Evolutionary conservation across 768 basidiomycete genomes (phyloP).

Genomic region (Xerocomellus intermedius): DNA sequence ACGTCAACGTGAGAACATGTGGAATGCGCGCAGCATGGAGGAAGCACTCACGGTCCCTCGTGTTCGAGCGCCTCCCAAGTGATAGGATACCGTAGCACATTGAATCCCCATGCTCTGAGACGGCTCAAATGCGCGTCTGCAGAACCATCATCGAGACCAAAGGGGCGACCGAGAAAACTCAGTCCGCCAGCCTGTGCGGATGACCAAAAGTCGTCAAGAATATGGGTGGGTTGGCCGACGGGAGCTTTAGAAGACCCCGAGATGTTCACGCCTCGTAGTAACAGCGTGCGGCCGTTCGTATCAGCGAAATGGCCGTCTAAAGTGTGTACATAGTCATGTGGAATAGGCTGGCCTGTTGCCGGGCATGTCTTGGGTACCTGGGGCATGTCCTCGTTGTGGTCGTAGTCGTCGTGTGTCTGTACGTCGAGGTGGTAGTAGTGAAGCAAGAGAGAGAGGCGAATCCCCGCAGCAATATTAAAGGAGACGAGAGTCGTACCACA

Average conservation of each 20-base stretch:
- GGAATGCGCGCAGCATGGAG: background rate
- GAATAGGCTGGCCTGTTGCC: conserved; percentile 12
- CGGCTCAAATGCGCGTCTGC: conserved; percentile 84
- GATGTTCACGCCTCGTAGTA: conserved; percentile 94
- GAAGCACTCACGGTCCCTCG: conserved; percentile 81
- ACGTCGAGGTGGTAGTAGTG: background rate
- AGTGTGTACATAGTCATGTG: conserved; percentile 56
- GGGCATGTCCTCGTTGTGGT: conserved; percentile 20
- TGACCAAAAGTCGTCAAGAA: conserved; percentile 80
- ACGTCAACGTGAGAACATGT: background rate
- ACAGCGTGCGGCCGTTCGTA: conserved; percentile 66
- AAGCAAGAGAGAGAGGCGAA: background rate
- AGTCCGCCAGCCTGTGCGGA: conserved; percentile 65
- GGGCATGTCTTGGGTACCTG: conserved; percentile 18
- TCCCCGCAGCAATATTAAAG: background rate
- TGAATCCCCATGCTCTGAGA: conserved; percentile 94
- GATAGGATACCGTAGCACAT: conserved; percentile 75
- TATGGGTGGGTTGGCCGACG: conserved; percentile 60
- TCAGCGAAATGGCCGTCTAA: conserved; percentile 70
- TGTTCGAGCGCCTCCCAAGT: conserved; percentile 96
- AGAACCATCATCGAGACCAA: conserved; percentile 81
- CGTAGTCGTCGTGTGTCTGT: background rate
- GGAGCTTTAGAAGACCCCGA: conserved; percentile 89
- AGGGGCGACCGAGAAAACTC: conserved; percentile 72
- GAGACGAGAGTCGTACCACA: conserved; percentile 20